phyloP scores from a whole-genome alignment of 1,284 basidiomycete genomes.

The Ustilago bromivora region DNA sequence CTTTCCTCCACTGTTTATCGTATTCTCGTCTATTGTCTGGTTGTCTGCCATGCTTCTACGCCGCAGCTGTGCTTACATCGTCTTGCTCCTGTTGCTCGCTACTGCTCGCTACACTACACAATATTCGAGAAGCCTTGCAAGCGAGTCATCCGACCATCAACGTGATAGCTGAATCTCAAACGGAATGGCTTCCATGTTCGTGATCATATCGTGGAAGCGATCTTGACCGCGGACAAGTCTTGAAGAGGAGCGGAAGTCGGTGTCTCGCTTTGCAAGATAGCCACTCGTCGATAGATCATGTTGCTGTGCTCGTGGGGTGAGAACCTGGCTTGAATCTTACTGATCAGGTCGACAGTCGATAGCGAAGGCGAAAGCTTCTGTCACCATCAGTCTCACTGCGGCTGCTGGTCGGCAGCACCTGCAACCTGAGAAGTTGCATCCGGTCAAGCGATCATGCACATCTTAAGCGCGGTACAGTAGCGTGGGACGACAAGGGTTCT shows the following conservation, averaged over 20 bases:
- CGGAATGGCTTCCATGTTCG: not conserved
- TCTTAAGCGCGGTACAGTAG: not conserved
- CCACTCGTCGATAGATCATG: not conserved
- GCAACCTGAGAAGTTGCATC: not conserved
- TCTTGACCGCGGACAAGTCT: not conserved
- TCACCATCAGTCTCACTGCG: not conserved
- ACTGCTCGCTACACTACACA: not conserved
- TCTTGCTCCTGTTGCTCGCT: not conserved
- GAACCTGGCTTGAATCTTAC: not conserved
- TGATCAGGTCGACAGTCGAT: not conserved
- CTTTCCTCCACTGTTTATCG: not conserved
- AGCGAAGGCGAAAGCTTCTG: not conserved
- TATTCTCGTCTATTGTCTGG: not conserved
- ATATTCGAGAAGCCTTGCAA: not conserved
- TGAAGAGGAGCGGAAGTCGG: not conserved
- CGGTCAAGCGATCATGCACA: not conserved
- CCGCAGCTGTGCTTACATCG: not conserved
- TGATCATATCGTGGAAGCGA: slow-evolving; percentile 8
- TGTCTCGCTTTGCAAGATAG: not conserved
- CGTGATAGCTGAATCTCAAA: not conserved
- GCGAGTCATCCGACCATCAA: not conserved
- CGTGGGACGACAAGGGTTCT: not conserved
- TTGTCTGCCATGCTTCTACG: not conserved
- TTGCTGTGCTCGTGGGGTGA: not conserved
- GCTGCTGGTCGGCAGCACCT: not conserved